phyloP scores from a whole-genome alignment of 2,329 filamentous ascomycete species.

The Alternaria sp. region DNA sequence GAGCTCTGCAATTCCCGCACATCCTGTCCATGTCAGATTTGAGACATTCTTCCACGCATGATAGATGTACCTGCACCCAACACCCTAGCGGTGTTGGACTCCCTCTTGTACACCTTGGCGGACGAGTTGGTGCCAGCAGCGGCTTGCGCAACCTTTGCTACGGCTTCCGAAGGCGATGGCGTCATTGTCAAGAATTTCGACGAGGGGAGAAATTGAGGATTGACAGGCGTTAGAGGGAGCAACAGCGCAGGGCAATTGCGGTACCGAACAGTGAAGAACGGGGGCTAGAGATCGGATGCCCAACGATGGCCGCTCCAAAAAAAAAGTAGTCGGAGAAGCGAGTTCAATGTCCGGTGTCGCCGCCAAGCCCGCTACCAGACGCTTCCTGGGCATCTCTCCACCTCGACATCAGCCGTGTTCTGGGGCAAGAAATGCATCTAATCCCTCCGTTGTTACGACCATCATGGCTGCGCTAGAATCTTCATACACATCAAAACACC shows the following conservation, averaged over 20 bases:
- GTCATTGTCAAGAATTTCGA: slow-evolving; percentile 31
- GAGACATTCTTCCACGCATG: background rate
- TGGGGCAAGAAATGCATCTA: no score
- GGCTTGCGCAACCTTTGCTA: slow-evolving; percentile 40
- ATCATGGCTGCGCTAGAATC: no score
- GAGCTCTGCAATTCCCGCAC: slow-evolving; percentile 90
- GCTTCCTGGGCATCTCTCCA: background rate
- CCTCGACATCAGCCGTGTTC: background rate
- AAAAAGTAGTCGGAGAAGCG: slow-evolving; percentile 26
- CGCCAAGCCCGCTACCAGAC: slow-evolving; percentile 14
- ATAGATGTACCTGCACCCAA: slow-evolving; percentile 83
- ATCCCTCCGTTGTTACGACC: no score
- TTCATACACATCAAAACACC: no score
- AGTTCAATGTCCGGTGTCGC: slow-evolving; percentile 16
- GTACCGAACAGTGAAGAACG: slow-evolving; percentile 12
- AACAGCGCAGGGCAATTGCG: slow-evolving; percentile 26
- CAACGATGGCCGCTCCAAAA: slow-evolving; percentile 12
- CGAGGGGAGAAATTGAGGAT: background rate
- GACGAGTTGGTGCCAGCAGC: slow-evolving; percentile 50
- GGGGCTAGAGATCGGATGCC: slow-evolving; percentile 20
- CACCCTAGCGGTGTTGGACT: slow-evolving; percentile 87
- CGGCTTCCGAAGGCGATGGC: slow-evolving; percentile 42
- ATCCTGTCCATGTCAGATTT: slow-evolving; percentile 66
- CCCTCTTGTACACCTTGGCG: slow-evolving; percentile 75
- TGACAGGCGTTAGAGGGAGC: slow-evolving; percentile 13